Evolutionary conservation across 768 basidiomycete species (phyloP).

Genomic region (Coprinopsis strossmayeri): DNA sequence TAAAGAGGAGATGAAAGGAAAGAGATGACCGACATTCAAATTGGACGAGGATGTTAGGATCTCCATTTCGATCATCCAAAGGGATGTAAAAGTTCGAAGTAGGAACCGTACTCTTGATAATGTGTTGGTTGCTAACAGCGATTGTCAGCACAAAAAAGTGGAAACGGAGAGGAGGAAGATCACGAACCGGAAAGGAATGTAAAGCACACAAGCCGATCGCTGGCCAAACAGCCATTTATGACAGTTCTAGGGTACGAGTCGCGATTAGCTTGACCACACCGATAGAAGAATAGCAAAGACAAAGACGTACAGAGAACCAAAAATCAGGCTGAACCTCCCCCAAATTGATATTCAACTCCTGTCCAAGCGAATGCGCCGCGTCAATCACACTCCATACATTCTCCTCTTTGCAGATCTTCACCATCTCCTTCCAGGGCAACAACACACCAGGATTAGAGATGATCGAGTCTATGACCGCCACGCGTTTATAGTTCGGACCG

Average conservation of each 20-base stretch:
- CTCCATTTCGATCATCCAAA: conserved; percentile 28
- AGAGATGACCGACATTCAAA: conserved; percentile 35
- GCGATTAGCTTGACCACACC: too few species aligned
- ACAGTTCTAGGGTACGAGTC: conserved; percentile 73
- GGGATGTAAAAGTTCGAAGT: conserved; percentile 48
- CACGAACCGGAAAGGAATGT: conserved; percentile 54
- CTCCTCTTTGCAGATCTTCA: conserved; percentile 56
- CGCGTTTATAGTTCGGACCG: conserved; percentile 33
- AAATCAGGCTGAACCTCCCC: conserved; percentile 55
- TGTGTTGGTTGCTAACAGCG: conserved; percentile 62
- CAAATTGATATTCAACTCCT: conserved; percentile 57
- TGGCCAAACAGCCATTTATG: conserved; percentile 83
- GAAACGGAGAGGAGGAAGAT: too few species aligned
- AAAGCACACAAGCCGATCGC: conserved; percentile 62
- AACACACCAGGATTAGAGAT: conserved; percentile 51
- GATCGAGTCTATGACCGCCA: conserved; percentile 62
- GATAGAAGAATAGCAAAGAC: background rate
- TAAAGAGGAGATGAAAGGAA: background rate
- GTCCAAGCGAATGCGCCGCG: conserved; percentile 74
- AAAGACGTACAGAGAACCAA: conserved; percentile 55
- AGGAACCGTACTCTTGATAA: conserved; percentile 54
- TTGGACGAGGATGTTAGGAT: conserved; percentile 40
- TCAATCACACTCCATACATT: conserved; percentile 62
- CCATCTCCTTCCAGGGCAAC: conserved; percentile 69
- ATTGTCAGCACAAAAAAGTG: too few species aligned